A percentile compares a stretch with the other conserved stretches of the same genome.
Evolutionary conservation across 495 filamentous ascomycete genomes (phyloP).

Genomic region (Aspergillus campestris): DNA sequence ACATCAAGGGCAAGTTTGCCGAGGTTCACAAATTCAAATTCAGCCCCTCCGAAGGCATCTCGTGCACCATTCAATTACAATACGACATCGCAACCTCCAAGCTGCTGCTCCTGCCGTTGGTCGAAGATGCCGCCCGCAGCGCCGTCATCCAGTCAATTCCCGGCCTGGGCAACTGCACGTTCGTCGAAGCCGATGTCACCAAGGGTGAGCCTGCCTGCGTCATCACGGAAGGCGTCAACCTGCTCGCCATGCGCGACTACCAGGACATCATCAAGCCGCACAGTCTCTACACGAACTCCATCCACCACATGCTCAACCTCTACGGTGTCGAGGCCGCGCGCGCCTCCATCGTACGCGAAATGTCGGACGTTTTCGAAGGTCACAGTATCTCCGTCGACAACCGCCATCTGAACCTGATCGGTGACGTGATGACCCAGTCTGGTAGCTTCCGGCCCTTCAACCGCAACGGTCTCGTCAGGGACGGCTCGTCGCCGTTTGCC

Average conservation of each 20-base stretch:
- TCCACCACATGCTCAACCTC: slow-evolving; percentile 67
- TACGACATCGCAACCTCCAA: slow-evolving; percentile 78
- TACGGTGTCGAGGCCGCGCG: slow-evolving; percentile 95
- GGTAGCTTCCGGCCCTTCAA: slow-evolving; percentile 87
- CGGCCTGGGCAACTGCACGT: slow-evolving; percentile 62
- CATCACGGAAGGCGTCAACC: slow-evolving; percentile 78
- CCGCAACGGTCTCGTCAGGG: slow-evolving; percentile 69
- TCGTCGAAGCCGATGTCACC: slow-evolving; percentile 54
- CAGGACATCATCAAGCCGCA: slow-evolving; percentile 81
- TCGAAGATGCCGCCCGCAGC: slow-evolving; percentile 65
- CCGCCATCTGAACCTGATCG: slow-evolving; percentile 90
- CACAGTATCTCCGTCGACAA: slow-evolving; percentile 93
- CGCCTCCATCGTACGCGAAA: slow-evolving; percentile 75
- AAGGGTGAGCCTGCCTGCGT: slow-evolving; percentile 49
- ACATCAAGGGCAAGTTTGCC: slow-evolving; percentile 54
- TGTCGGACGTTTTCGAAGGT: slow-evolving; percentile 75
- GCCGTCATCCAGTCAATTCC: slow-evolving; percentile 83
- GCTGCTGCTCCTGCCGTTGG: slow-evolving; percentile 81
- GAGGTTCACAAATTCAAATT: slow-evolving; percentile 72
- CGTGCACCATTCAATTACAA: slow-evolving; percentile 74
- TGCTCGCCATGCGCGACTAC: slow-evolving; percentile 82
- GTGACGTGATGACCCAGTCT: slow-evolving; percentile 88
- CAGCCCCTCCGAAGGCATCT: slow-evolving; percentile 62
- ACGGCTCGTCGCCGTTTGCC: slow-evolving; percentile 78
- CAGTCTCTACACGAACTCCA: slow-evolving; percentile 83